Percentiles rank a stretch among this genome's conserved stretches.
Conservation (phyloP, 129 eudicot species). For the Mikania micrantha region DNA sequence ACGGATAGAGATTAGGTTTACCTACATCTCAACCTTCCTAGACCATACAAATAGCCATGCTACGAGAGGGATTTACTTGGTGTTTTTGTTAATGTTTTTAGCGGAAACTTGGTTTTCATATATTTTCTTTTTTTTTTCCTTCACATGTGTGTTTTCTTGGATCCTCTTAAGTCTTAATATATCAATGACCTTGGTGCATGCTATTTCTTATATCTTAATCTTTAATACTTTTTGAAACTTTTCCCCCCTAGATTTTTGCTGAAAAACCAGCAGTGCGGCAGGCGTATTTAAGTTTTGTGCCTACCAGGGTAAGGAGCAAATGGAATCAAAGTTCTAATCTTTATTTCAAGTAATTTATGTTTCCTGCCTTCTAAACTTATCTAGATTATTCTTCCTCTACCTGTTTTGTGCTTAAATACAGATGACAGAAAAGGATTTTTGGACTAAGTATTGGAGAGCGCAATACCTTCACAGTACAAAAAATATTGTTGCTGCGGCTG, state of each 20-base stretch:
- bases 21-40: no score
- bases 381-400: neutral
- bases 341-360: neutral
- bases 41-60: no score
- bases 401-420: slow-evolving; percentile 11
- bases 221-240: neutral
- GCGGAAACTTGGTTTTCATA: neutral
- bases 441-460: slow-evolving; percentile 97
- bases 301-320: slow-evolving; percentile 56
- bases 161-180: neutral
- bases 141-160: neutral
- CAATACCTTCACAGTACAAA: slow-evolving; percentile 97
- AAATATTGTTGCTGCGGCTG: slow-evolving; percentile 96
- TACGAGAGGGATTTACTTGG: no score
- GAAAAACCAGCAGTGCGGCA: slow-evolving; percentile 98
- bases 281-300: slow-evolving; percentile 80
- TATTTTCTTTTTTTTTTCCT: neutral
- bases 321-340: neutral
- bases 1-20: no score
- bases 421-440: slow-evolving; percentile 91
- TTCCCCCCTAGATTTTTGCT: slow-evolving; percentile 76
- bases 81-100: no score
- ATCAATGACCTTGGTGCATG: neutral
- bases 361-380: neutral
- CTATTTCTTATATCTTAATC: neutral